phyloP scores from a whole-genome alignment of 768 basidiomycete species.

The Glaciozyma martinii region DNA sequence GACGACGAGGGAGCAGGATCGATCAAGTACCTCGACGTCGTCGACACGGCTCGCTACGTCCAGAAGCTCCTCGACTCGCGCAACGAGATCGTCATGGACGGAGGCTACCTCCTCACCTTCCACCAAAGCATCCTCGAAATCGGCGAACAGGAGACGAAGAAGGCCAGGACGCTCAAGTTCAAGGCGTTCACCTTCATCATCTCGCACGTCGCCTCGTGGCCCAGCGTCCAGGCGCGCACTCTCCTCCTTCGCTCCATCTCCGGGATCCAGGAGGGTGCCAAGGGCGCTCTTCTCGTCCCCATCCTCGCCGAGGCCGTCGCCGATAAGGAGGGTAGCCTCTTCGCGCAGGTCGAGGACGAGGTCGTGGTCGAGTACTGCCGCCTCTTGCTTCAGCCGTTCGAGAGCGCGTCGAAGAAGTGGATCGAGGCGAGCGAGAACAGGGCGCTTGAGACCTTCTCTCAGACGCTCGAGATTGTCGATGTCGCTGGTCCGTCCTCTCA shows the following conservation, averaged over 20 bases:
- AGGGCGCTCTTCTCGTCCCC: slow-evolving; percentile 16
- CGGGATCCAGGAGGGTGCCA: slow-evolving; percentile 37
- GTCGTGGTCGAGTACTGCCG: slow-evolving; percentile 2
- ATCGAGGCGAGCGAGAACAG: slow-evolving; percentile 15
- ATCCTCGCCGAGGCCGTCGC: slow-evolving; percentile 21
- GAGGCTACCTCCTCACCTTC: slow-evolving; percentile 12
- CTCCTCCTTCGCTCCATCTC: slow-evolving; percentile 34
- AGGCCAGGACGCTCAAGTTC: slow-evolving; percentile 8
- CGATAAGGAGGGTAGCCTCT: slow-evolving; percentile 9
- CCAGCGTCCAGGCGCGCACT: slow-evolving; percentile 33
- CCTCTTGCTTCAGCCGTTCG: slow-evolving; percentile 19
- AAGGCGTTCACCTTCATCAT: slow-evolving; percentile 33
- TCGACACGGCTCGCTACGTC: slow-evolving; percentile 21
- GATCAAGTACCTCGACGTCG: slow-evolving; percentile 30
- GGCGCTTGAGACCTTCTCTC: slow-evolving; percentile 10
- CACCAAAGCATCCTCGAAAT: slow-evolving; percentile 19
- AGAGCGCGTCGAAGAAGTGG: slow-evolving; percentile 27
- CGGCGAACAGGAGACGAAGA: slow-evolving; percentile 1
- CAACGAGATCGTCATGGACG: slow-evolving; percentile 23
- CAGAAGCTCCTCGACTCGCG: slow-evolving; percentile 17
- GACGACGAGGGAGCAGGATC: neutral
- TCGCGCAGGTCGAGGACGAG: slow-evolving; percentile 1
- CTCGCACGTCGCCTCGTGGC: slow-evolving; percentile 31
- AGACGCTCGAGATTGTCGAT: slow-evolving; percentile 11
- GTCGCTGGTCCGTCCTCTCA: neutral